Conservation (phyloP, 2,329 filamentous ascomycete genomes). For the Magnaporthiopsis rhizophila region DNA sequence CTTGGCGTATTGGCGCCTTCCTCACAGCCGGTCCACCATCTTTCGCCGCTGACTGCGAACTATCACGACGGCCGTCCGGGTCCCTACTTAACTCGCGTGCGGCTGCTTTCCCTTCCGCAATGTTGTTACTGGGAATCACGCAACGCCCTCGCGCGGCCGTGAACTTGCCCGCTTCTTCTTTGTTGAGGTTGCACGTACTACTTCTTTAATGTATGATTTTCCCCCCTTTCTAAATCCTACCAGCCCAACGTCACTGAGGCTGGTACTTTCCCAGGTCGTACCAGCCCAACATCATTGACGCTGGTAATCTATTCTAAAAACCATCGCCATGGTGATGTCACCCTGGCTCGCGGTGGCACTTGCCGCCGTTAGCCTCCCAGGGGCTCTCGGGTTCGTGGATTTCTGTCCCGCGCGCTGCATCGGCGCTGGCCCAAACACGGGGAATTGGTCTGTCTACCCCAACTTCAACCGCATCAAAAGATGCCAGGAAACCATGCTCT, state of each 20-base stretch:
- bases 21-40: no score
- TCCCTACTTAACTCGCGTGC: background rate
- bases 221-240: background rate
- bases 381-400: background rate
- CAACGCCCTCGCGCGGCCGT: background rate
- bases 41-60: background rate
- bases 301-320: no score
- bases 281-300: no score
- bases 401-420: constrained; percentile 10
- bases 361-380: constrained; percentile 1
- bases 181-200: background rate
- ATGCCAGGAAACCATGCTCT: constrained; percentile 10
- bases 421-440: constrained; percentile 5
- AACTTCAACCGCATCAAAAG: constrained; percentile 5
- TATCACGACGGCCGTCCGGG: background rate
- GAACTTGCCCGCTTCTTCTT: background rate
- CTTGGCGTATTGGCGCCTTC: no score
- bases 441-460: constrained; percentile 11
- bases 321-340: background rate
- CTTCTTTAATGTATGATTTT: background rate
- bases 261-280: no score
- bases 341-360: background rate
- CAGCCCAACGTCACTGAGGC: no score
- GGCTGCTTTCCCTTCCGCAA: background rate
- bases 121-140: background rate